Evolutionary conservation across 306 rosid genomes (phyloP), one percentile per base, ranked within the genome.

Genomic region (Macrotyloma uniflorum): DNA sequence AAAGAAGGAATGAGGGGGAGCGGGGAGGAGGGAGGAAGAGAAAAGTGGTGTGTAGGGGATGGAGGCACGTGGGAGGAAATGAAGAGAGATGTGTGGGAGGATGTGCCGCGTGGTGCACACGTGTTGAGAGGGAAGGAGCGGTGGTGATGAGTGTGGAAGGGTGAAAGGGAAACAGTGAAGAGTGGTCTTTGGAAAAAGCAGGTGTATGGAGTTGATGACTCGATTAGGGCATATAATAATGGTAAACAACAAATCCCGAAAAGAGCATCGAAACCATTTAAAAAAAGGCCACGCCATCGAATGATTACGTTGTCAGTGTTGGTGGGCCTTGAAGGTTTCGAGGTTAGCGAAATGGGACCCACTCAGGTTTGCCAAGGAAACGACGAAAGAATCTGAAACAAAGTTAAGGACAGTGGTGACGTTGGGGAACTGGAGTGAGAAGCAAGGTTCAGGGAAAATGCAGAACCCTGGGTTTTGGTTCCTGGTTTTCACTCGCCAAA

Each of bases 321-420:
- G 13, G 63, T 38, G 79, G 90, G 92, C 24, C 36, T 81, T 85
- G 77, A 1, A 1, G 0, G 36, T 51, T 11, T 49, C 42, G 73
- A 67, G 20, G 51, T 85, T 78, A 19, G 70, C 55, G 53, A 18
- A 20, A 61, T 1, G 74, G 87, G 84, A 10, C 55, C 80, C 46
- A 8, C 20, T 72, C 13, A 16, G 46, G 62, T 53, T 64, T 45
- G 49, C 9, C 47, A 26, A 5, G 79, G 80, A 89, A 86, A 91
- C 86, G 91, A 93, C 93, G 79, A 84, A 82, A 85, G 88, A 83
- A 85, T 85, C 83, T 82, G 51, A 70, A 75, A 28, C 65, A 82
- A 67, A 79, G 67, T 28, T 58, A 10, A 19, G 75, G 64, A 26
- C 64, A 58, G 12, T 0, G 66, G 65, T 87, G 90, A 84, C 86